Conservation (phyloP, 805 yeast genomes). For the Candida taoyuanica region DNA sequence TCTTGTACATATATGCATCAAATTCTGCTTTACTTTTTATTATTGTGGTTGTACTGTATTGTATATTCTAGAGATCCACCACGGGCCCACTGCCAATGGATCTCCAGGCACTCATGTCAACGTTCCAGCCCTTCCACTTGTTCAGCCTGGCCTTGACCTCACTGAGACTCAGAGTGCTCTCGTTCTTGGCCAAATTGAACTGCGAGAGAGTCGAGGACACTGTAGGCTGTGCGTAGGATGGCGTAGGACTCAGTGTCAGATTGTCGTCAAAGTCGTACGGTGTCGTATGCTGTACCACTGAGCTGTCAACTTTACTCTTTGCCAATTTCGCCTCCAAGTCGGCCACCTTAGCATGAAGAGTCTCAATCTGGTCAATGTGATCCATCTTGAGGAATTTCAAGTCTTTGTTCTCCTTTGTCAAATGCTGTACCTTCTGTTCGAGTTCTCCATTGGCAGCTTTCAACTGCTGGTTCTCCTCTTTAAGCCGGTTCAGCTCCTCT, state of each 20-base stretch:
- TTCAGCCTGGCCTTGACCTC: slow-evolving; percentile 53
- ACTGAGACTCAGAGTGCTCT: slow-evolving; percentile 36
- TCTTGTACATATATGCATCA: background rate
- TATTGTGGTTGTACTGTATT: too few species aligned
- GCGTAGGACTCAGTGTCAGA: slow-evolving; percentile 22
- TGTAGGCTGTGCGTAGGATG: slow-evolving; percentile 17
- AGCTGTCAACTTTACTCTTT: slow-evolving; percentile 24
- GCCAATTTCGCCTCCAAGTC: slow-evolving; percentile 24
- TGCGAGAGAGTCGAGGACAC: slow-evolving; percentile 13
- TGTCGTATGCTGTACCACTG: slow-evolving; percentile 16
- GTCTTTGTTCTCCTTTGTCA: slow-evolving; percentile 36
- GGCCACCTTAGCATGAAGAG: slow-evolving; percentile 24
- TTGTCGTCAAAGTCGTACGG: slow-evolving; percentile 19
- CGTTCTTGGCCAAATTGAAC: slow-evolving; percentile 17
- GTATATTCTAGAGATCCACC: slow-evolving; percentile 31
- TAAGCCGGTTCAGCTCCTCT: slow-evolving; percentile 26
- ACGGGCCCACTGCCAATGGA: slow-evolving; percentile 62
- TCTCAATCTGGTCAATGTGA: slow-evolving; percentile 31
- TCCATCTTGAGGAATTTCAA: slow-evolving; percentile 34
- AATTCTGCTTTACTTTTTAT: background rate
- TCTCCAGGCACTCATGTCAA: slow-evolving; percentile 84
- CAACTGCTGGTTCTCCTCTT: slow-evolving; percentile 30
- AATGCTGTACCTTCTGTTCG: slow-evolving; percentile 25
- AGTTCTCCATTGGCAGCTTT: slow-evolving; percentile 19
- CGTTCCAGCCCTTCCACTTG: slow-evolving; percentile 81